Percentiles rank a stretch among this genome's conserved stretches.
Conservation (phyloP, 176 grass and related monocot genomes). For the Eleusine coracana region DNA sequence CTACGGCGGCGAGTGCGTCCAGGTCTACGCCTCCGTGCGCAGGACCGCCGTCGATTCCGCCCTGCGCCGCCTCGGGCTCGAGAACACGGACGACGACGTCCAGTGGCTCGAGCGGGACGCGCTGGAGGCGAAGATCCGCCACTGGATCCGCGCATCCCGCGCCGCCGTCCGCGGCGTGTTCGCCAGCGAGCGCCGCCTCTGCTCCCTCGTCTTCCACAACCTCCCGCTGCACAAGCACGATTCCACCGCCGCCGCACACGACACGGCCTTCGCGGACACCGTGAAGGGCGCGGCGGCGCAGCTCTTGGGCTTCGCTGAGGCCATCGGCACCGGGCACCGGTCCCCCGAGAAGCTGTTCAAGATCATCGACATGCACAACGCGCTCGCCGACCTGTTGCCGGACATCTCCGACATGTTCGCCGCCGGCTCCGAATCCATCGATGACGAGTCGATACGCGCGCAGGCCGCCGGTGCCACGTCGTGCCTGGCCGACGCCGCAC, state of each 20-base stretch:
- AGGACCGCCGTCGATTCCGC: slow-evolving; percentile 70
- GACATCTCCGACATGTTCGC: slow-evolving; percentile 72
- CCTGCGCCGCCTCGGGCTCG: slow-evolving; percentile 76
- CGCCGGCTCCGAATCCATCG: slow-evolving; percentile 45
- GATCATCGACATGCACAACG: slow-evolving; percentile 88
- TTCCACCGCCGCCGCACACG: slow-evolving; percentile 29
- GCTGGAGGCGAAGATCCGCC: slow-evolving; percentile 70
- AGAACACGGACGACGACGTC: slow-evolving; percentile 85
- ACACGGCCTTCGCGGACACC: slow-evolving; percentile 64
- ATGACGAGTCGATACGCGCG: slow-evolving; percentile 64
- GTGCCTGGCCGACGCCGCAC: slow-evolving; percentile 70
- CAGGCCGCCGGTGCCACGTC: slow-evolving; percentile 65
- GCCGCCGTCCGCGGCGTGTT: slow-evolving; percentile 66
- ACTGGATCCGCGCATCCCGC: slow-evolving; percentile 79
- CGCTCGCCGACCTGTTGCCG: slow-evolving; percentile 71
- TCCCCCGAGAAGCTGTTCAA: slow-evolving; percentile 94
- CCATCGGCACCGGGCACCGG: slow-evolving; percentile 77
- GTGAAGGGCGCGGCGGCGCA: slow-evolving; percentile 83
- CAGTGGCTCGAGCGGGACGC: slow-evolving; percentile 76
- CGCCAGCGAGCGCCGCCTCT: slow-evolving; percentile 83
- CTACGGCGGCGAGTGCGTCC: slow-evolving; percentile 83
- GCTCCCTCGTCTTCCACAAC: slow-evolving; percentile 75
- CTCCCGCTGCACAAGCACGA: slow-evolving; percentile 31
- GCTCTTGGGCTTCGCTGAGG: slow-evolving; percentile 80
- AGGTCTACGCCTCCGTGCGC: slow-evolving; percentile 81